Conservation (phyloP, 345 rosid genomes). For the Euphorbia tirucalli region DNA sequence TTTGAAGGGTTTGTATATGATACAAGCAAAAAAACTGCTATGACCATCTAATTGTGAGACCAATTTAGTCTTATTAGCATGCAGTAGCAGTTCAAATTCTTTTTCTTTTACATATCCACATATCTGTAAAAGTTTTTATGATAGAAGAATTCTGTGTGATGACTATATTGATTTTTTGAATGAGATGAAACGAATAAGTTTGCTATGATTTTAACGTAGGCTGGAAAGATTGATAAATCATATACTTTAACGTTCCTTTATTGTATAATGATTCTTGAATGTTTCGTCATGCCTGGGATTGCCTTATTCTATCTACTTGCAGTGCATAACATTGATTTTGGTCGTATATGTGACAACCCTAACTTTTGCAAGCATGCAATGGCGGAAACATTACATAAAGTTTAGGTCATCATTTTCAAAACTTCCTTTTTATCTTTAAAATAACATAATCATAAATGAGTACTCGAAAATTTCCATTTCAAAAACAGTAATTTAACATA, state of each 20-base stretch:
- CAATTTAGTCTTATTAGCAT: not conserved
- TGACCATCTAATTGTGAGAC: not conserved
- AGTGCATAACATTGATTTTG: not conserved
- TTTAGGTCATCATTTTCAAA: too few relatives aligned
- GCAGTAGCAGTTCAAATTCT: not conserved
- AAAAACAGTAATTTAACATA: too few relatives aligned
- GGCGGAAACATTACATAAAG: too few relatives aligned
- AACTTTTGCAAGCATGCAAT: too few relatives aligned
- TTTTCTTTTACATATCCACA: not conserved
- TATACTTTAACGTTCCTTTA: not conserved
- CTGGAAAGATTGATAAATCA: not conserved
- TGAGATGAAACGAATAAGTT: too few relatives aligned
- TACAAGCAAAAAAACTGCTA: not conserved
- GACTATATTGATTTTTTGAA: not conserved
- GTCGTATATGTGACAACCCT: too few relatives aligned
- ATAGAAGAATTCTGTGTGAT: not conserved
- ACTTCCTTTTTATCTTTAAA: too few relatives aligned
- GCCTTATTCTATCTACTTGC: not conserved
- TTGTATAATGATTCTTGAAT: not conserved
- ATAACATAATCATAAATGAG: too few relatives aligned
- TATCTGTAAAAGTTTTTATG: not conserved
- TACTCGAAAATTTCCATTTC: too few relatives aligned
- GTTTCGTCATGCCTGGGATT: not conserved
- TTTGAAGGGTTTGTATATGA: not conserved
- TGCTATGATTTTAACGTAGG: not conserved